Percentiles rank a stretch among this genome's conserved stretches.
Evolutionary conservation across 148 eudicot genomes (phyloP).

Genomic region (Camellia sinensis): DNA sequence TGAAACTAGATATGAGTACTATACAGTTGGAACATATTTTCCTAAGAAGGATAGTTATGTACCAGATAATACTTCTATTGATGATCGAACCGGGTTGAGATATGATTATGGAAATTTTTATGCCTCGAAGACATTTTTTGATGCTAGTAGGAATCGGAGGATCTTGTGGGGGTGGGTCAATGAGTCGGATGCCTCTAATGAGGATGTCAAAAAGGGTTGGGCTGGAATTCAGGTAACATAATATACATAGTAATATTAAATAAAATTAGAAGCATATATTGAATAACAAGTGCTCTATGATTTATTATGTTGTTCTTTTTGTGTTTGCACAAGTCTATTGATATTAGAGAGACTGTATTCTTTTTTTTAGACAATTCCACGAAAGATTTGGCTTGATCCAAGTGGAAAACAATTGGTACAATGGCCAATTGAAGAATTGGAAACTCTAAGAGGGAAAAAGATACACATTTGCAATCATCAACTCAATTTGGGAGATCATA

Average conservation of each 20-base stretch:
- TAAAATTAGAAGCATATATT: no score
- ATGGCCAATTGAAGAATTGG: conserved; percentile 41
- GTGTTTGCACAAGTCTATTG: no score
- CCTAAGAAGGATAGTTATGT: conserved; percentile 31
- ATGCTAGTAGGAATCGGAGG: no score
- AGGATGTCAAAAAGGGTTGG: conserved; percentile 61
- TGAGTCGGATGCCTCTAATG: neutral
- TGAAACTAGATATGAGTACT: conserved; percentile 59
- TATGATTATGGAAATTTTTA: no score
- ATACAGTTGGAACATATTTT: conserved; percentile 57
- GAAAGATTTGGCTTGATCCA: conserved; percentile 43
- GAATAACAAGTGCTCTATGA: no score
- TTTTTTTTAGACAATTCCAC: conserved; percentile 38
- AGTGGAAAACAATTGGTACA: conserved; percentile 54
- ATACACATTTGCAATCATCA: conserved; percentile 19
- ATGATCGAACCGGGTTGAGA: conserved; percentile 49
- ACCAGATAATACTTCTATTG: conserved; percentile 45
- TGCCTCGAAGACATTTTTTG: no score
- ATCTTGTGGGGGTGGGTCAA: no score
- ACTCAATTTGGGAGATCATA: conserved; percentile 23
- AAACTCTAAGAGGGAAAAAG: conserved; percentile 26
- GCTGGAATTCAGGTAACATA: conserved; percentile 63
- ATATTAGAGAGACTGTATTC: no score
- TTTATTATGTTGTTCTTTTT: no score
- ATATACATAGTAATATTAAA: no score